Conservation (phyloP, 1,139 yeast species). For the Spathaspora sp. region DNA sequence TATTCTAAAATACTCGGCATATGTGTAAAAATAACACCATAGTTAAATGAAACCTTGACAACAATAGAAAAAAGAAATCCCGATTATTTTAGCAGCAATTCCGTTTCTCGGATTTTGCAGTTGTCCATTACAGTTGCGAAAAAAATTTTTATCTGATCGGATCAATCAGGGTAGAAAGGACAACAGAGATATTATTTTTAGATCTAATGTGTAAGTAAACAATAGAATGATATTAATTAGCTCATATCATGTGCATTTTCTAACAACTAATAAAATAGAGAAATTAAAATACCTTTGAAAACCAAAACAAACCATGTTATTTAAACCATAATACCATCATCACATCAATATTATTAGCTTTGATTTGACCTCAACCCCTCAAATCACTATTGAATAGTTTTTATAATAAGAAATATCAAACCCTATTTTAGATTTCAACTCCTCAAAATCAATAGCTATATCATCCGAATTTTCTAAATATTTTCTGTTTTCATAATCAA, state of each 20-base stretch:
- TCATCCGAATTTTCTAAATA: not conserved
- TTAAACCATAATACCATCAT: no score
- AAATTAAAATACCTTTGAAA: no score
- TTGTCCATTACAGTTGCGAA: not conserved
- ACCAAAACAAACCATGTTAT: no score
- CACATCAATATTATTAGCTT: no score
- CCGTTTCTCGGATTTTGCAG: conserved; percentile 8
- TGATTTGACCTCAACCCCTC: no score
- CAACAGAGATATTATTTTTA: no score
- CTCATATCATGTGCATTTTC: no score
- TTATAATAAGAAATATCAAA: not conserved
- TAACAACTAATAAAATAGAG: no score
- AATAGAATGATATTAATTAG: no score
- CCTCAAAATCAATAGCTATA: not conserved
- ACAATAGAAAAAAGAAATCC: not conserved
- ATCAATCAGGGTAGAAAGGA: conserved; percentile 7
- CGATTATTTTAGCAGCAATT: conserved; percentile 3
- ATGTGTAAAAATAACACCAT: not conserved
- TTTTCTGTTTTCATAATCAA: not conserved
- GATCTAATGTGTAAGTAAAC: no score
- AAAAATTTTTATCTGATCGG: conserved; percentile 17
- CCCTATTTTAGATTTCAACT: not conserved
- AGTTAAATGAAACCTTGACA: not conserved
- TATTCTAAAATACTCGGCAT: not conserved
- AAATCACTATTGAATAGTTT: not conserved